Base-by-base conservation (phyloP, 306 rosid genomes). In the Prunus campanulata region DNA sequence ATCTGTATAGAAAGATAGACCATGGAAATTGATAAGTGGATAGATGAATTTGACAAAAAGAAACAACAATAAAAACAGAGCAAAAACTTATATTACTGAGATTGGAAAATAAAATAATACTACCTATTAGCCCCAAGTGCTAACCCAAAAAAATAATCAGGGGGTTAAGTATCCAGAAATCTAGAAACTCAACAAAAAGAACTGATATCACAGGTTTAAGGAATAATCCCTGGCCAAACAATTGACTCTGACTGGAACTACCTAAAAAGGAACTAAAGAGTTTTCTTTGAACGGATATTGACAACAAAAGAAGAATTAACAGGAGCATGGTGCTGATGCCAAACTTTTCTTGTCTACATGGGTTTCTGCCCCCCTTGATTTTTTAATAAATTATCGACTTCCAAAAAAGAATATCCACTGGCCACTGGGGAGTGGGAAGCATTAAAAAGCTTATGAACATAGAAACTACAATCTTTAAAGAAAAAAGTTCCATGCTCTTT, bases 1-100 rank as follows among this genome's bases (percentile, higher is more conserved):
- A 93, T 96, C 99, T 96, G 99, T 76, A 72, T 83, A 75, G 63
- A 25, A 81, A 62, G 79, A 84, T 59, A 59, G 64, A 71, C 19
- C 49, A 69, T 12, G 72, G 3, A 70, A 68, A 77, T 74, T 78
- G 80, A 69, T 24, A 27, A 75, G 75, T 71, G 47, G 47, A 83
- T 63, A 46, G 44, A 63, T 44, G 27, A 46, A 46, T 44, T 25
- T 27, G 46, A 73, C 47, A 25, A 16, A 56, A 7, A 39, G 9
- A 16, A 57, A 3, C 16, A 10, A 44, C n/a, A 18, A 30, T 29
- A 46, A 56, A 19, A 68, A 56, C 39, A n/a, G 20, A 5, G 1
- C 16, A 72, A 55, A 20, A 62, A 62, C 14, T 63, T 19, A 24
- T 0, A 32, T 18, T 27, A 70, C 7, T 18, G 11, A 55, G 49